These are phyloP conservation scores for Aspergillus sclerotioniger DNA, from an alignment of 495 filamentous ascomycete genomes.

Conservation along the genomic window DNA sequence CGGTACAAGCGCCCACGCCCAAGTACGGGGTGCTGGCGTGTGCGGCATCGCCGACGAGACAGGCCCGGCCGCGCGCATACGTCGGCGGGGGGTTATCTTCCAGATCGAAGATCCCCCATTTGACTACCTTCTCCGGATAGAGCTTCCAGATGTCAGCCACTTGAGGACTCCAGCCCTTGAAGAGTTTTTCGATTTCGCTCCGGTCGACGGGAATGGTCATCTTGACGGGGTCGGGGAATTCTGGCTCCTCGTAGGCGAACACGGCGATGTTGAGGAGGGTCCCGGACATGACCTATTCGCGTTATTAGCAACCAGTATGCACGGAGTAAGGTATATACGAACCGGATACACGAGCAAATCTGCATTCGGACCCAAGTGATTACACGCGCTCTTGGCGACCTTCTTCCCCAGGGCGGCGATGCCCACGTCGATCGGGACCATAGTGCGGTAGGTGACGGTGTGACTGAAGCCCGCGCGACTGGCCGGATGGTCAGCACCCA, in stretches of 20 bases:
- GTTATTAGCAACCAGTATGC: too few species aligned
- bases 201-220: not conserved
- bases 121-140: constrained; percentile 26
- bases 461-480: constrained; percentile 43
- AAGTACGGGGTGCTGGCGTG: constrained; percentile 42
- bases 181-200: not conserved
- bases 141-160: constrained; percentile 19
- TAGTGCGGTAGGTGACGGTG: constrained; percentile 48
- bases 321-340: too few species aligned
- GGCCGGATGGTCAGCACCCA: constrained; percentile 35
- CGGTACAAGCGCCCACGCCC: constrained; percentile 41
- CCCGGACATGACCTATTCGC: too few species aligned
- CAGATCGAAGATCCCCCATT: constrained; percentile 43
- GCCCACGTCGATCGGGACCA: constrained; percentile 48
- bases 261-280: constrained; percentile 25
- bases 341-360: constrained; percentile 21
- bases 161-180: not conserved
- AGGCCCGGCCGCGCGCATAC: constrained; percentile 27
- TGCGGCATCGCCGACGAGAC: constrained; percentile 41
- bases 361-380: constrained; percentile 18
- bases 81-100: constrained; percentile 30
- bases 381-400: constrained; percentile 3
- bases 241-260: constrained; percentile 23
- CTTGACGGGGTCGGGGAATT: constrained; percentile 2
- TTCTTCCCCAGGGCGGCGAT: constrained; percentile 33